Conservation (phyloP, 2,329 filamentous ascomycete species). For the Onygena corvina region DNA sequence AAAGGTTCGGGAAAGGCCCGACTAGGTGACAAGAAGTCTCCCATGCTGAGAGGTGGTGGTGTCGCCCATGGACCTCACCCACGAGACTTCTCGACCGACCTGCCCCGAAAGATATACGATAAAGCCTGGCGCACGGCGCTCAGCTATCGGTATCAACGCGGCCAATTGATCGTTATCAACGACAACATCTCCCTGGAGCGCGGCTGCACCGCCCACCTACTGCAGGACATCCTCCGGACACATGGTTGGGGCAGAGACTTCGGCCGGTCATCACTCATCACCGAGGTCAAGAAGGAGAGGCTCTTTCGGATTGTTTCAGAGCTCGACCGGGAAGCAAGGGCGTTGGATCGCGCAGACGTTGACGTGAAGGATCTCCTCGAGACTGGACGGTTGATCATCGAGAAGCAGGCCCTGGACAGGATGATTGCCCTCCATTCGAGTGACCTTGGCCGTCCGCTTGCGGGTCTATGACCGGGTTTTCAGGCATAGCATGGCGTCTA, state of each 20-base stretch:
- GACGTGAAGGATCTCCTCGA: conserved; percentile 93
- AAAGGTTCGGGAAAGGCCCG: conserved; percentile 78
- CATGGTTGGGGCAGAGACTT: conserved; percentile 57
- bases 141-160: conserved; percentile 76
- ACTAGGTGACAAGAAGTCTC: conserved; percentile 67
- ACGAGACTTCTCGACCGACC: conserved; percentile 71
- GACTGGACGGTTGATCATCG: conserved; percentile 72
- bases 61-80: conserved; percentile 84
- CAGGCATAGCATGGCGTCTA: conserved; percentile 23
- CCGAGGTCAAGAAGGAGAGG: conserved; percentile 46
- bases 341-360: conserved; percentile 61
- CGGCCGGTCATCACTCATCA: conserved; percentile 66
- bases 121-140: conserved; percentile 89
- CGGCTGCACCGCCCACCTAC: conserved; percentile 42
- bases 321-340: conserved; percentile 54
- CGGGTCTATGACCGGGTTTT: neutral
- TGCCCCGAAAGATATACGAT: conserved; percentile 87
- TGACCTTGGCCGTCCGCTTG: conserved; percentile 28
- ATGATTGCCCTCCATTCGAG: conserved; percentile 56
- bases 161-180: conserved; percentile 76
- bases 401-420: conserved; percentile 63
- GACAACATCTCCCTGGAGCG: conserved; percentile 58
- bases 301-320: conserved; percentile 56
- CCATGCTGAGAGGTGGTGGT: conserved; percentile 72
- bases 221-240: conserved; percentile 54